A percentile compares a stretch with the other conserved stretches of the same genome.
Evolutionary conservation across 495 filamentous ascomycete genomes (phyloP).

Genomic region (Penicillium odoratum): DNA sequence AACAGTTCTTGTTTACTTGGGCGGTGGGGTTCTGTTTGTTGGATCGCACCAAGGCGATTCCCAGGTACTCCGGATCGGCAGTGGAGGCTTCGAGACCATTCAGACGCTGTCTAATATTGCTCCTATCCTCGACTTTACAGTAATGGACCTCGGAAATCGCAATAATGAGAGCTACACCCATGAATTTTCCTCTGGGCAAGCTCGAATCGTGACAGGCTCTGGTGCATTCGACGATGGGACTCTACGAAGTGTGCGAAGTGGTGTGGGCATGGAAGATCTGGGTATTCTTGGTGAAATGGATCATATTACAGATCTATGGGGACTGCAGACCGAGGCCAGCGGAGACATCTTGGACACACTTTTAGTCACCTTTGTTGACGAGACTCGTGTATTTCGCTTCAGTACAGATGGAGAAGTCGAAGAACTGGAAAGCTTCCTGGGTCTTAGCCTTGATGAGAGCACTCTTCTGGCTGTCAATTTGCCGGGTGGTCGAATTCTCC

Average conservation of each 20-base stretch:
- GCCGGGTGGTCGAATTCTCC: conserved; percentile 62
- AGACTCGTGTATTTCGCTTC: conserved; percentile 83
- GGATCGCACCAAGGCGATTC: conserved; percentile 93
- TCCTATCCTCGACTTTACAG: conserved; percentile 86
- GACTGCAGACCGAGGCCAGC: conserved; percentile 52
- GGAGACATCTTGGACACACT: conserved; percentile 63
- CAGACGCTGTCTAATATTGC: conserved; percentile 84
- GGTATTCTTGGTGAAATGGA: conserved; percentile 80
- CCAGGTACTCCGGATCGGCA: conserved; percentile 69
- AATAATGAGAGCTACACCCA: conserved; percentile 75
- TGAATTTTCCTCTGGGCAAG: conserved; percentile 92
- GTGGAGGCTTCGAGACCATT: conserved; percentile 59
- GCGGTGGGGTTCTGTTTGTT: conserved; percentile 72
- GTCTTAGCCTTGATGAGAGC: conserved; percentile 64
- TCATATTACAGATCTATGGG: conserved; percentile 69
- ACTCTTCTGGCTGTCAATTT: conserved; percentile 74
- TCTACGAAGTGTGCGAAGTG: conserved; percentile 83
- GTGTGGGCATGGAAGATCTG: conserved; percentile 88
- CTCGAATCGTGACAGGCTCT: conserved; percentile 88
- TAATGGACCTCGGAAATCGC: conserved; percentile 92
- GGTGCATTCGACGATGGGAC: conserved; percentile 86
- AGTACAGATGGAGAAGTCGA: conserved; percentile 74
- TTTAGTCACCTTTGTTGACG: conserved; percentile 76
- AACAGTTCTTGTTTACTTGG: conserved; percentile 75
- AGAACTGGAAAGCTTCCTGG: conserved; percentile 72